Base-by-base conservation (phyloP, 2,329 filamentous ascomycete species). In the Calonectria pteridis region DNA sequence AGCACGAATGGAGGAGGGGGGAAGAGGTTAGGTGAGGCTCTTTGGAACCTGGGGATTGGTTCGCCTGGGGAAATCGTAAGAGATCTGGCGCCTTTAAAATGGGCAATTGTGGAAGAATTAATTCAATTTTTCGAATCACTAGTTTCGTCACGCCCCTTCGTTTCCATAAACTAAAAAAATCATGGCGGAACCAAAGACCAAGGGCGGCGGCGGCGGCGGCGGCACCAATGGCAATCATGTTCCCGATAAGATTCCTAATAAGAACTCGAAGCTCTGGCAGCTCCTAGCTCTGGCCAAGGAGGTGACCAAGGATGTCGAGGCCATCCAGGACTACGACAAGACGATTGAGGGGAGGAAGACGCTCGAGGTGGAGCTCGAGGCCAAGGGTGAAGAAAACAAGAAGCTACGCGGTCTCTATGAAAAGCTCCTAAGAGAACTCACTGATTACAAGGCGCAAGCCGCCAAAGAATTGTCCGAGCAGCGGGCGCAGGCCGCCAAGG, bases 181-280 rank as follows among this genome's bases (percentile, higher is more conserved):
- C 67, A 81, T 81, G 79, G 78, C 81, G 59, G 81, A 82, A 46
- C 68, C 79, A 43, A 82, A 82, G 77, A 75, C 51, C 33, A 82
- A 81, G 58, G 13, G 13, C 14, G 35, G 6, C 69, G 16, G 16
- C 37, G 37, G 37, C 6, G 33, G 33, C 35, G 40, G 40, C 20
- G 65, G 64, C 40, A 73, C 73, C 71, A 82, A 80, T 55, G 78
- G 78, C 67, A 81, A 73, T 49, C 43, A 76, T 35, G 71, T 33
- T 26, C 28, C 75, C 29, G 76, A 73, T 7, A 79, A 73, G 59
- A 37, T 69, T n/a, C 6, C 66, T 31, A 43, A 43, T 33, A 76
- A 77, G 64, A 74, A 77, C 43, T 78, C 79, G 7, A 82, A 82
- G 68, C 70, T 82, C 1, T 76, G 76, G 73, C 78, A 82, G 11